Base-by-base conservation (phyloP, 352 stramenopile genomes). In the Phytophthora litchii region DNA sequence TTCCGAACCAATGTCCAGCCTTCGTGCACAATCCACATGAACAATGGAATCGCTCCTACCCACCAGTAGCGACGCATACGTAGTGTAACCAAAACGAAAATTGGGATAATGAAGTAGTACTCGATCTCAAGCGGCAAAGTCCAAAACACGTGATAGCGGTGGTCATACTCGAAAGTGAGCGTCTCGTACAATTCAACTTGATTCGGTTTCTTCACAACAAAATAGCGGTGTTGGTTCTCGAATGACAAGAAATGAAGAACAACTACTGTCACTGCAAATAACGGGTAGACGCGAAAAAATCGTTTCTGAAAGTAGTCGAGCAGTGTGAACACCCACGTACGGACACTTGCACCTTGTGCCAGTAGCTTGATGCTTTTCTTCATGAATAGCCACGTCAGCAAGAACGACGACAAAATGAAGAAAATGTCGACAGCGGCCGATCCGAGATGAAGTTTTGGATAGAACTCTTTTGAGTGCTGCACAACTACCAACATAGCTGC, bases 231-330 rank as follows among this genome's bases (percentile, higher is more conserved):
- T 47, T 74, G 54, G 41, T 62, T 47, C 4, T 70, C 61, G 32
- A 60, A 49, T 13, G 72, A 66, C 17, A 82, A 23, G 13, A 69
- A 31, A 10, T 53, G 67, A 10, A 81, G 41, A 9, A 70, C 57
- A 32, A 68, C 38, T 8, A 63, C 74, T 19, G 70, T 60, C 13
- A 72, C 60, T 27, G 53, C 55, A 32, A 86, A 86, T 10, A 86
- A 53, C 47, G 76, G 76, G 42, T 86, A 86, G 3, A 86, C 76
- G 29, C 74, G 73, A 20, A 86, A 74, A 42, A 86, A 78, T 0
- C 74, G 76, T 38, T 82, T 82, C 20, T 50, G 64, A 42, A 78
- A 73, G 50, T 86, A 83, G 61, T 84, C 74, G 11, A 31, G 13
- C 6, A 74, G 47, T 16, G 52, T 48, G 27, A 69, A 59, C 12